A percentile compares a stretch with the other conserved stretches of the same genome.
These are phyloP conservation scores for Cordyceps cicadae DNA, from an alignment of 2,329 filamentous ascomycete genomes.

Conservation along the genomic window DNA sequence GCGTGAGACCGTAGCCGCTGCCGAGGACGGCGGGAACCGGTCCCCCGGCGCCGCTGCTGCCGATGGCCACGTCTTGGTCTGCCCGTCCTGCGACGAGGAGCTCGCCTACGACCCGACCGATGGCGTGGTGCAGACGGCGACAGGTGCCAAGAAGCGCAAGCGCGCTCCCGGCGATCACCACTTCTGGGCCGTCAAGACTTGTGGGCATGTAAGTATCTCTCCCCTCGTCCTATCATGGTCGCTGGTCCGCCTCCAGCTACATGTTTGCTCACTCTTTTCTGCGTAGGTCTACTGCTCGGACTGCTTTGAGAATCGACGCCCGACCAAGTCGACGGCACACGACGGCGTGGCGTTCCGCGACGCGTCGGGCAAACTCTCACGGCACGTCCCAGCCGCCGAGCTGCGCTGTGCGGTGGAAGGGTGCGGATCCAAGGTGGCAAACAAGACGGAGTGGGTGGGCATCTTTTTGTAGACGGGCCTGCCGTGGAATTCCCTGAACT, in stretches of 20 bases:
- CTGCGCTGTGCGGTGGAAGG: constrained; percentile 48
- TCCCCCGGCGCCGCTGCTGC: too few relatives aligned
- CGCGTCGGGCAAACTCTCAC: constrained; percentile 15
- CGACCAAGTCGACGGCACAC: constrained; percentile 21
- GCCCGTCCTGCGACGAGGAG: constrained; percentile 80
- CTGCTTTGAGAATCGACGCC: constrained; percentile 50
- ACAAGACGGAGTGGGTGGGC: constrained; percentile 53
- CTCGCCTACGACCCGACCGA: constrained; percentile 59
- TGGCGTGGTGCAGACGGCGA: constrained; percentile 14
- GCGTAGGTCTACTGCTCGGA: constrained; percentile 53
- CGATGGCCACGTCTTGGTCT: constrained; percentile 56
- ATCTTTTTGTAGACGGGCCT: constrained; percentile 40
- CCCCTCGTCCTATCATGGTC: not conserved
- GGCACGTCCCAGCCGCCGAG: constrained; percentile 24
- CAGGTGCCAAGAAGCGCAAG: constrained; percentile 33
- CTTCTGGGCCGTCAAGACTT: constrained; percentile 85
- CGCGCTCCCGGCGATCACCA: constrained; percentile 59
- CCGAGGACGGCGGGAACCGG: constrained; percentile 30
- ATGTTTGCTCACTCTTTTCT: not conserved
- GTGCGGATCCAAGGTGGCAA: constrained; percentile 44
- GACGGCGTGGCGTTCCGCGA: too few relatives aligned
- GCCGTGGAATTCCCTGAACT: not conserved
- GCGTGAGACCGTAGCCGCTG: constrained; percentile 46
- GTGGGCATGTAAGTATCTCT: constrained; percentile 69
- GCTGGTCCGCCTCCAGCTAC: too few relatives aligned